A percentile compares a stretch with the other conserved stretches of the same genome.
phyloP scores from a whole-genome alignment of 2,329 filamentous ascomycete genomes.

The Hypoxylon sp. region DNA sequence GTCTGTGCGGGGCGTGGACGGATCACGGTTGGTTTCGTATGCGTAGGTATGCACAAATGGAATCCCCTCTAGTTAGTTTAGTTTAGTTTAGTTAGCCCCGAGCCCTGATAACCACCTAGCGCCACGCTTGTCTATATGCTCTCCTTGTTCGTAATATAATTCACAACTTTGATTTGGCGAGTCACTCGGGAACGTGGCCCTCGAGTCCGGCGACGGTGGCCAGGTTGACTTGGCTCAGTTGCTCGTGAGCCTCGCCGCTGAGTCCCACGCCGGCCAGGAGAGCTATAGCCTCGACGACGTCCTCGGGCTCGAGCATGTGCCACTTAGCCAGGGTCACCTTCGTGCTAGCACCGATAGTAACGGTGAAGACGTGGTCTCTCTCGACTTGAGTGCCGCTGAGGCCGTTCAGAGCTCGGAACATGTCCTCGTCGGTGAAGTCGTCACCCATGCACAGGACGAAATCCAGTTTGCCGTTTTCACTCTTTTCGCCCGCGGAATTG shows the following conservation, averaged over 20 bases:
- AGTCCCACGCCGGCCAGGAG: conserved; percentile 66
- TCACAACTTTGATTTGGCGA: conserved; percentile 33
- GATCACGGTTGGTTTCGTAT: conserved; percentile 9
- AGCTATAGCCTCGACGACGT: conserved; percentile 81
- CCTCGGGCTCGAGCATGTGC: conserved; percentile 89
- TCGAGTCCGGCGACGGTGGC: conserved; percentile 69
- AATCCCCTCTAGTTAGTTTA: conserved; percentile 22
- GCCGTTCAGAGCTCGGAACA: conserved; percentile 85
- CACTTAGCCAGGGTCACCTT: conserved; percentile 93
- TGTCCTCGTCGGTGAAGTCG: conserved; percentile 98
- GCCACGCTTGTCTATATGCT: conserved; percentile 41
- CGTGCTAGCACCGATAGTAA: conserved; percentile 91
- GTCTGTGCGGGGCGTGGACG: conserved; percentile 5
- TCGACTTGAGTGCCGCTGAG: conserved; percentile 68
- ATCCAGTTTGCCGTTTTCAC: conserved; percentile 72
- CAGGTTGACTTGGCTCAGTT: conserved; percentile 69
- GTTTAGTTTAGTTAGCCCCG: not conserved
- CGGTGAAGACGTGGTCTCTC: conserved; percentile 83
- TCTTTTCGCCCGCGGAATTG: conserved; percentile 53
- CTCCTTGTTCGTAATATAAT: conserved; percentile 27
- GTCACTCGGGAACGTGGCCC: conserved; percentile 65
- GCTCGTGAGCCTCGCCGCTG: conserved; percentile 57
- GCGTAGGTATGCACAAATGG: conserved; percentile 27
- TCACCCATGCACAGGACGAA: conserved; percentile 94
- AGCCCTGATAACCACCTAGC: conserved; percentile 35